Conservation (phyloP, 208 protist genomes). For the Trypanosoma theileri region DNA sequence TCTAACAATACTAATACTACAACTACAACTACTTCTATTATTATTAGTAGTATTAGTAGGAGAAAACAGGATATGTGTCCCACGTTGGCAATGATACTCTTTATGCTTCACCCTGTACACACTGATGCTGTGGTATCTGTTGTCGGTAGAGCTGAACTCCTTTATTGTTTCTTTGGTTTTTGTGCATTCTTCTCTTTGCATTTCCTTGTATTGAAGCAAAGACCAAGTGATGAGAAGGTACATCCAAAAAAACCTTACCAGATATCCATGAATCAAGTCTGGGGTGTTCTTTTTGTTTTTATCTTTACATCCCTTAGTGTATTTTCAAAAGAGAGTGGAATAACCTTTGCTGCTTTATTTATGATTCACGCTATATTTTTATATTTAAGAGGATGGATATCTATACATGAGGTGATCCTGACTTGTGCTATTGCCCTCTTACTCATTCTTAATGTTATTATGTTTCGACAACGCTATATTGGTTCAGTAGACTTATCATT, state of each 20-base stretch:
- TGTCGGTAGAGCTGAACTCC: constrained; percentile 76
- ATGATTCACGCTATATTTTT: constrained; percentile 48
- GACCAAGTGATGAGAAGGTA: neutral
- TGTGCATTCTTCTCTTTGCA: constrained; percentile 44
- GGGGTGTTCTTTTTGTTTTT: constrained; percentile 14
- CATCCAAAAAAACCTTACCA: too few relatives aligned
- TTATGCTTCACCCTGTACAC: constrained; percentile 83
- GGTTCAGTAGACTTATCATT: constrained; percentile 45
- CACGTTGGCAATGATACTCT: constrained; percentile 50
- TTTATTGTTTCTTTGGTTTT: constrained; percentile 70
- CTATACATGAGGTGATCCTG: constrained; percentile 6
- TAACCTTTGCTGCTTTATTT: constrained; percentile 66
- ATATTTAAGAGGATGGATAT: constrained; percentile 28
- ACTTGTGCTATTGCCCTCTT: constrained; percentile 15
- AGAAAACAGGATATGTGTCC: constrained; percentile 19
- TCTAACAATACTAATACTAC: too few relatives aligned
- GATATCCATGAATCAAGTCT: too few relatives aligned
- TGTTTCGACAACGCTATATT: constrained; percentile 49
- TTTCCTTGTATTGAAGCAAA: constrained; percentile 1
- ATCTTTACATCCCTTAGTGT: constrained; percentile 45
- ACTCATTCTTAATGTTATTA: constrained; percentile 46
- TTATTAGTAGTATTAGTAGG: constrained; percentile 12
- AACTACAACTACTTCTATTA: too few relatives aligned
- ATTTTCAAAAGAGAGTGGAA: constrained; percentile 76
- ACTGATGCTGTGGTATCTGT: constrained; percentile 84